Conservation (phyloP, 225 moss, liverwort and hornwort species). For the Neckera pumila region DNA sequence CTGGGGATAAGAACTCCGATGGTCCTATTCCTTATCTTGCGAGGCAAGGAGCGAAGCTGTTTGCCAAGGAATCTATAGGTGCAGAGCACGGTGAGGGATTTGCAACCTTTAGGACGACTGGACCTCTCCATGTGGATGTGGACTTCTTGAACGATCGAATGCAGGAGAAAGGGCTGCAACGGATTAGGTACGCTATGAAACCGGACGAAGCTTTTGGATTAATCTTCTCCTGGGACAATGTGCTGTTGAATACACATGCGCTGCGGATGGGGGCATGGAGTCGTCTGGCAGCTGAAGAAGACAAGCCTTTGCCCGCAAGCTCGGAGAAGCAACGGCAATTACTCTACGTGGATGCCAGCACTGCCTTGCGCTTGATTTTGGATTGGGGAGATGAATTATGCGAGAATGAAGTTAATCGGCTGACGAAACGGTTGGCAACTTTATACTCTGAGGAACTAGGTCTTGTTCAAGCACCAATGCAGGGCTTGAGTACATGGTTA, state of each 20-base stretch:
- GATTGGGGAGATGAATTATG: constrained; percentile 26
- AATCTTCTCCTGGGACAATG: constrained; percentile 98
- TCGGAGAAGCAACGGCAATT: constrained; percentile 60
- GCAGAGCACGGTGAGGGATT: constrained; percentile 98
- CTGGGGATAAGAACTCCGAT: constrained; percentile 16
- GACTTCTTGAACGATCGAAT: constrained; percentile 94
- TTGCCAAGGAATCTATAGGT: constrained; percentile 65
- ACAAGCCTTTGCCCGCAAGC: constrained; percentile 12
- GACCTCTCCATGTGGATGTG: constrained; percentile 85
- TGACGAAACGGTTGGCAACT: constrained; percentile 64
- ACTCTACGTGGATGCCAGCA: constrained; percentile 49
- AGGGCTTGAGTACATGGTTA: constrained; percentile 81
- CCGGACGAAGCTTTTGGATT: constrained; percentile 97
- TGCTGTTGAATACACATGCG: constrained; percentile 76
- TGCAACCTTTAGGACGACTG: constrained; percentile 70
- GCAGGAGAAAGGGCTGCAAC: constrained; percentile 86
- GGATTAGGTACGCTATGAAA: constrained; percentile 96
- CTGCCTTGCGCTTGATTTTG: constrained; percentile 35
- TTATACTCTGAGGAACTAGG: constrained; percentile 79
- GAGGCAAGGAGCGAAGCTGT: constrained; percentile 44
- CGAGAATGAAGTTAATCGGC: constrained; percentile 40
- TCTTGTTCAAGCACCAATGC: constrained; percentile 56
- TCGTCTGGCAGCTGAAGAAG: constrained; percentile 81
- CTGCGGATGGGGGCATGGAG: constrained; percentile 84
- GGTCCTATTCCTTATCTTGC: constrained; percentile 42